Percentiles rank a stretch among this genome's conserved stretches.
Conservation (phyloP, 2,329 filamentous ascomycete species). For the Helotiales sp. region DNA sequence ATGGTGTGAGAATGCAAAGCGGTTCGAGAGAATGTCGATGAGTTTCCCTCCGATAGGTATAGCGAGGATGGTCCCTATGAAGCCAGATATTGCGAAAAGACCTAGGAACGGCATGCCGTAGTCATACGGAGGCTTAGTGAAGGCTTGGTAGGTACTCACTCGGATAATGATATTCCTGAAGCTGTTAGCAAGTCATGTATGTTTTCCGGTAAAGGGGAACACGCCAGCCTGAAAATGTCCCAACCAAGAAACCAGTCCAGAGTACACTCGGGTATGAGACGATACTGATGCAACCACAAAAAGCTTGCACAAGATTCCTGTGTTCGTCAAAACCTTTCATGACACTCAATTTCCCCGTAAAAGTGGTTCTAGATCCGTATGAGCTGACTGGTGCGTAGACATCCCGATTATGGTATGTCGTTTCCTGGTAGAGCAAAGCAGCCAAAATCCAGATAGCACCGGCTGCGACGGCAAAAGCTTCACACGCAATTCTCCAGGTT, state of each 20-base stretch:
- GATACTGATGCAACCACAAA: neutral
- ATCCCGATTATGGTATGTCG: slow-evolving; percentile 25
- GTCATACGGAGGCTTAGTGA: slow-evolving; percentile 13
- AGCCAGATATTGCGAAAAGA: slow-evolving; percentile 11
- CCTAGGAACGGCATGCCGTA: slow-evolving; percentile 11
- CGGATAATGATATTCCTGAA: slow-evolving; percentile 21
- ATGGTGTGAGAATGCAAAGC: slow-evolving; percentile 18
- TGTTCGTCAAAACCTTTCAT: slow-evolving; percentile 22
- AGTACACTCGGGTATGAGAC: neutral
- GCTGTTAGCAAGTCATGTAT: neutral
- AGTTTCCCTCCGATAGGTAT: slow-evolving; percentile 38
- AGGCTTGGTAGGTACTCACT: neutral
- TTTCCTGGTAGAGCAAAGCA: slow-evolving; percentile 39
- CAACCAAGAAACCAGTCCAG: neutral
- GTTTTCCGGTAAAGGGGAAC: neutral
- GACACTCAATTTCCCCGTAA: slow-evolving; percentile 10
- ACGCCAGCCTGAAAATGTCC: neutral
- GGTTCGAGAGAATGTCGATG: slow-evolving; percentile 39
- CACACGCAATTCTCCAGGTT: slow-evolving; percentile 39
- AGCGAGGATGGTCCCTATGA: slow-evolving; percentile 23
- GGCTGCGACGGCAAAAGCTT: slow-evolving; percentile 38
- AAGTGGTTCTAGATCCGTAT: slow-evolving; percentile 15
- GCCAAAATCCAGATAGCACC: slow-evolving; percentile 36
- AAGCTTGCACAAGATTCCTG: neutral
- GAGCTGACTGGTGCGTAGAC: slow-evolving; percentile 2